Base-by-base conservation (phyloP, 1,284 basidiomycete genomes). In the Fomitopsis pinicola region DNA sequence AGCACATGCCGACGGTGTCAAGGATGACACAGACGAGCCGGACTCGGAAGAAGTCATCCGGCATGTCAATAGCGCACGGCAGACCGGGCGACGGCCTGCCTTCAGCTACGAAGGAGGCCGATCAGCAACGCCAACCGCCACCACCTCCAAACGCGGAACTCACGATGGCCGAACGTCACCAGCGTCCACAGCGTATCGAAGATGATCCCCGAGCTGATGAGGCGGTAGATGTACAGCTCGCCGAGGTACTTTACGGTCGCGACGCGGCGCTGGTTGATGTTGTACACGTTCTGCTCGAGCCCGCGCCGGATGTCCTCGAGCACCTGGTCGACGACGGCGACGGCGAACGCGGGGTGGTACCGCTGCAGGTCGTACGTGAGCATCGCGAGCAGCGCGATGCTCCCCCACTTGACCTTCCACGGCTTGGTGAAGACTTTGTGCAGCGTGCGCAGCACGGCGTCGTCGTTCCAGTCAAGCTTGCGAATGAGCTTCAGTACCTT, bases 1-100 rank as follows among this genome's bases (percentile, higher is more conserved):
- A 98, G 76, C 96, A 98, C 81, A 94, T 92, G n/a, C 96, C 97
- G 73, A 95, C 97, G 0, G 95, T 95, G 72, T 98, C 96, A 26
- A 99, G 81, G 50, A 99, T 79, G 7, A 92, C 91, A 71, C 97
- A 99, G 52, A 97, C 86, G 59, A 99, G 81, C 10, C 97, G 84
- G 58, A 99, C 77, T 28, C 97, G 88, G 84, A 99, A 99, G 75
- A 93, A 98, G 73, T 99, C 97, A 72, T 97, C 92, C 0, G 92
- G 92, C 77, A 93, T 90, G 75, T 99, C 97, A 59, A 97, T 80
- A 1, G 87, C 78, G 64, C 86, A 90, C 5, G 82, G 74, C 62
- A 92, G 87, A 46, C 87, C 86, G 1, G 95, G 96, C n/a, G 92
- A 73, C 2, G 97, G 95, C 38, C 94, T 83, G 0, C 94, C 93